Evolutionary conservation across 1,284 basidiomycete species (phyloP).

Genomic region (Neolentinus lepideus): DNA sequence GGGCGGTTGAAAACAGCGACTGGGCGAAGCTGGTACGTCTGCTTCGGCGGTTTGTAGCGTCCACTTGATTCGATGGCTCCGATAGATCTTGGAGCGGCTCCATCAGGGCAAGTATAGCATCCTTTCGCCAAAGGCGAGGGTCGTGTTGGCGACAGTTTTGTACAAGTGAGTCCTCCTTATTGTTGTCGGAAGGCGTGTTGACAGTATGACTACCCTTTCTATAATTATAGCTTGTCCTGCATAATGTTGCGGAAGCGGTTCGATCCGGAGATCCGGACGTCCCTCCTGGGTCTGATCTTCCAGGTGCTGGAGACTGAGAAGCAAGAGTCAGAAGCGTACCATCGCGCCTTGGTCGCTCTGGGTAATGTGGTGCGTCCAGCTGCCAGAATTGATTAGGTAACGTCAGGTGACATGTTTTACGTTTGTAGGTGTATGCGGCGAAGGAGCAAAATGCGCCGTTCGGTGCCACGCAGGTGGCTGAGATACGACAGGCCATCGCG

Average conservation of each 20-base stretch:
- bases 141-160: constrained; percentile 69
- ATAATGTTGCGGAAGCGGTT: constrained; percentile 37
- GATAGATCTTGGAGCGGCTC: constrained; percentile 50
- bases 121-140: constrained; percentile 64
- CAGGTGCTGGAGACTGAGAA: constrained; percentile 64
- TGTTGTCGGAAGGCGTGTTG: constrained; percentile 2
- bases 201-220: constrained; percentile 2
- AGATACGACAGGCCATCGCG: constrained; percentile 33
- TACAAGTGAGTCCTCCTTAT: constrained; percentile 60
- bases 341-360: constrained; percentile 80
- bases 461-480: constrained; percentile 28
- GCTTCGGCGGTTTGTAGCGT: too few relatives aligned
- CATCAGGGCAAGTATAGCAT: constrained; percentile 40
- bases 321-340: constrained; percentile 77
- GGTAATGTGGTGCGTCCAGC: constrained; percentile 72
- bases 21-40: constrained; percentile 50
- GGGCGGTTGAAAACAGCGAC: constrained; percentile 30
- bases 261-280: constrained; percentile 11
- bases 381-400: too few relatives aligned
- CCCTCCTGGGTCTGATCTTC: constrained; percentile 9
- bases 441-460: constrained; percentile 29
- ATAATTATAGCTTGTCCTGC: constrained; percentile 51
- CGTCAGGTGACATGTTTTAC: too few relatives aligned
- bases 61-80: too few relatives aligned
- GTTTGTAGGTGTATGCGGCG: constrained; percentile 44